Conservation (phyloP, 2,329 filamentous ascomycete species). For the Aspergillus sp. region DNA sequence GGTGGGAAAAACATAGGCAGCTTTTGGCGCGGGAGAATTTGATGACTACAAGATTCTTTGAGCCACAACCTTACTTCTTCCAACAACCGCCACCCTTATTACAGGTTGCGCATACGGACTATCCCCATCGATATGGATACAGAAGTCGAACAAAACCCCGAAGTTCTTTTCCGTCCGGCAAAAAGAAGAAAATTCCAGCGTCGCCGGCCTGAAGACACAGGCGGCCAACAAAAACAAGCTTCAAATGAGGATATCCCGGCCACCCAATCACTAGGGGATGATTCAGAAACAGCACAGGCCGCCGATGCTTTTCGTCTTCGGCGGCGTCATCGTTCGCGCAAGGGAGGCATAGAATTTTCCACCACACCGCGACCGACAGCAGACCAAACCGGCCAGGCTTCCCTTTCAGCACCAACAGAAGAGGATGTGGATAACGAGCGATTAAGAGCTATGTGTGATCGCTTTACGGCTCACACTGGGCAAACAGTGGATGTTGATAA, state of each 20-base stretch:
- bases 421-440: constrained; percentile 36
- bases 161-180: constrained; percentile 47
- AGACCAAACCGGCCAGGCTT: constrained; percentile 16
- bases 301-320: constrained; percentile 40
- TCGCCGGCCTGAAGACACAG: constrained; percentile 34
- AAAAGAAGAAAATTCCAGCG: constrained; percentile 55
- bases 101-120: neutral
- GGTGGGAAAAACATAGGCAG: constrained; percentile 8
- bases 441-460: constrained; percentile 45
- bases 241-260: constrained; percentile 11
- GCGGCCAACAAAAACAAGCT: constrained; percentile 14
- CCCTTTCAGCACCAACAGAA: constrained; percentile 22
- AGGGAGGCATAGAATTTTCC: constrained; percentile 49
- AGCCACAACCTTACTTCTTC: neutral
- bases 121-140: constrained; percentile 28
- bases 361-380: constrained; percentile 27
- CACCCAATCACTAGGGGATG: constrained; percentile 15
- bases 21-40: neutral
- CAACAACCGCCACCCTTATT: neutral
- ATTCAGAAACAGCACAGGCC: constrained; percentile 19
- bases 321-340: constrained; percentile 37
- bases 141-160: constrained; percentile 22
- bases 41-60: constrained; percentile 2
- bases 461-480: constrained; percentile 61
- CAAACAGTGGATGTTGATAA: constrained; percentile 59